Conservation (phyloP, 2,329 filamentous ascomycete species). For the Mollisia scopiformis region DNA sequence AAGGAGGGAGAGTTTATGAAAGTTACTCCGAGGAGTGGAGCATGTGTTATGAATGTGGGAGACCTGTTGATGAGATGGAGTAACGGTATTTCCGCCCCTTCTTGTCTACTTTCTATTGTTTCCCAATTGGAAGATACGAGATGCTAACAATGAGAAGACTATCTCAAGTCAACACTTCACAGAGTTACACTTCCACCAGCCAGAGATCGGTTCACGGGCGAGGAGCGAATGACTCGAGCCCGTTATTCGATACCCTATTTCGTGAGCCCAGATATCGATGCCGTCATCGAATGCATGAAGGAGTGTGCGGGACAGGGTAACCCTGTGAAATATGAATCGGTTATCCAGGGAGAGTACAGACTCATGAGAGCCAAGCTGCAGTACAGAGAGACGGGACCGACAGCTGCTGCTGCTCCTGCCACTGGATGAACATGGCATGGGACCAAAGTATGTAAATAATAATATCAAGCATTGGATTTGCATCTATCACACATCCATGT, state of each 20-base stretch:
- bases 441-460: neutral
- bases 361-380: slow-evolving; percentile 30
- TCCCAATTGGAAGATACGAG: neutral
- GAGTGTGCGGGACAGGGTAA: slow-evolving; percentile 46
- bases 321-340: slow-evolving; percentile 53
- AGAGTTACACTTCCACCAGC: slow-evolving; percentile 51
- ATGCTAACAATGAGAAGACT: slow-evolving; percentile 37
- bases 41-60: slow-evolving; percentile 51
- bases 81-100: slow-evolving; percentile 42
- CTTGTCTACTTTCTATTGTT: neutral
- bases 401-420: neutral
- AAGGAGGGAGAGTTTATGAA: slow-evolving; percentile 44
- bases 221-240: slow-evolving; percentile 47
- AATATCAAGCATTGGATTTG: neutral
- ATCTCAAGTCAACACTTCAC: slow-evolving; percentile 55
- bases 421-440: too few relatives aligned
- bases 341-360: slow-evolving; percentile 29
- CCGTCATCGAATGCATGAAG: slow-evolving; percentile 54
- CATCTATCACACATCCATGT: neutral
- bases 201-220: slow-evolving; percentile 41
- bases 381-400: slow-evolving; percentile 17
- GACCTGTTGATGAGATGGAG: slow-evolving; percentile 54
- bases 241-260: slow-evolving; percentile 66
- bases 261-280: slow-evolving; percentile 51
- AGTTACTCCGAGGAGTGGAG: slow-evolving; percentile 42